Evolutionary conservation across 805 yeast species (phyloP).

Genomic region (Cyberlindnera mrakii): DNA sequence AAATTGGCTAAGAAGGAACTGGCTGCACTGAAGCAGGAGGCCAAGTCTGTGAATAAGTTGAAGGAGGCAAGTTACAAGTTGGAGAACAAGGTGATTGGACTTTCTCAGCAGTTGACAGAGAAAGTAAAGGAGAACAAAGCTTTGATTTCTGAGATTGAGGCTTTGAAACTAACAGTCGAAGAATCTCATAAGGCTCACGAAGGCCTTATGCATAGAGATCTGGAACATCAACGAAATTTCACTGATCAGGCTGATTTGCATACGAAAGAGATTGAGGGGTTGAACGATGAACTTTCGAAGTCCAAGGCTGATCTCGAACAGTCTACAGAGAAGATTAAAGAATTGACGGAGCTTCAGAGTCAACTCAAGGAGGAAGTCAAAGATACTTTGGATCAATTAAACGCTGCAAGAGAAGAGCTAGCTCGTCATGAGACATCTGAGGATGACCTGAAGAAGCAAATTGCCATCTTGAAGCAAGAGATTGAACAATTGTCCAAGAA

Average conservation of each 20-base stretch:
- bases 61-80: slow-evolving; percentile 88
- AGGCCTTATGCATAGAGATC: slow-evolving; percentile 47
- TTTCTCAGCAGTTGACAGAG: slow-evolving; percentile 76
- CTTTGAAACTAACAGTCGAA: slow-evolving; percentile 43
- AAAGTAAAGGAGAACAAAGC: slow-evolving; percentile 79
- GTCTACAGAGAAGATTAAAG: slow-evolving; percentile 54
- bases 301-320: slow-evolving; percentile 51
- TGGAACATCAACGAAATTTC: slow-evolving; percentile 42
- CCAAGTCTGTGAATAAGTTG: slow-evolving; percentile 84
- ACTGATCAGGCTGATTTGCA: slow-evolving; percentile 42
- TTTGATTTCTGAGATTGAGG: slow-evolving; percentile 54
- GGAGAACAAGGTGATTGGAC: slow-evolving; percentile 95
- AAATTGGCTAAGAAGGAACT: slow-evolving; percentile 65
- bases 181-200: slow-evolving; percentile 50
- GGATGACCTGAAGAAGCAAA: slow-evolving; percentile 48
- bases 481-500: slow-evolving; percentile 25
- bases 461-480: slow-evolving; percentile 35
- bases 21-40: slow-evolving; percentile 67
- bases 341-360: slow-evolving; percentile 54
- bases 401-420: slow-evolving; percentile 51
- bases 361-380: slow-evolving; percentile 59
- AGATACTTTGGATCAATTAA: slow-evolving; percentile 55
- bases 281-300: slow-evolving; percentile 49
- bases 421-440: slow-evolving; percentile 57
- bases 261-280: slow-evolving; percentile 36